A percentile compares a stretch with the other conserved stretches of the same genome.
Conservation (phyloP, 306 rosid genomes). For the Lotus japonicus region DNA sequence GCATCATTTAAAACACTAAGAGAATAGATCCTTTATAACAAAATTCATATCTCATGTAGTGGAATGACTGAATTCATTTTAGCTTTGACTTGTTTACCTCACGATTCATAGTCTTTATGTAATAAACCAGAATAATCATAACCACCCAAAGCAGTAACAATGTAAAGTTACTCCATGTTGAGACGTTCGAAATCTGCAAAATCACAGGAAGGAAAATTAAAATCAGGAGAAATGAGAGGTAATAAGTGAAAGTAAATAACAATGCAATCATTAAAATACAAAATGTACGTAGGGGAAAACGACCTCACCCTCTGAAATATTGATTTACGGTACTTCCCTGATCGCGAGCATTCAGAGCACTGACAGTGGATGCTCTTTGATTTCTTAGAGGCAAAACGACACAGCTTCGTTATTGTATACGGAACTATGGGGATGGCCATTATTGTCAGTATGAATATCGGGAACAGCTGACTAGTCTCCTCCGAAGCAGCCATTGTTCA, state of each 20-base stretch:
- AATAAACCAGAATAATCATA: conserved; percentile 79
- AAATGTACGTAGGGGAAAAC: neutral
- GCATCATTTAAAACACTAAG: neutral
- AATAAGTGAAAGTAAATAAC: neutral
- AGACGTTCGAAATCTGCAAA: conserved; percentile 84
- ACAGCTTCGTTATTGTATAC: conserved; percentile 76
- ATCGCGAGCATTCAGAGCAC: conserved; percentile 74
- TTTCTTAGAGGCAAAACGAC: conserved; percentile 66
- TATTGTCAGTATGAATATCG: conserved; percentile 89
- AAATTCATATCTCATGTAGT: neutral
- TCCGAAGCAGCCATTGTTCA: conserved; percentile 76
- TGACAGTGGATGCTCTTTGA: conserved; percentile 88
- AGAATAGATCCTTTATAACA: neutral
- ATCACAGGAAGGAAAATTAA: neutral
- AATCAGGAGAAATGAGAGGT: neutral
- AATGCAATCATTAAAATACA: neutral
- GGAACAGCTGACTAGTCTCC: conserved; percentile 85
- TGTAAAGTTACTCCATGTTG: conserved; percentile 74
- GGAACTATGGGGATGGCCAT: conserved; percentile 94
- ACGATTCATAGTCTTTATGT: conserved; percentile 71
- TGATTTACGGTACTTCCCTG: conserved; percentile 87
- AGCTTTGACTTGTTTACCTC: conserved; percentile 55
- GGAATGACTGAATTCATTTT: neutral
- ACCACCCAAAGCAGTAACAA: conserved; percentile 75
- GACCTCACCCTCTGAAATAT: conserved; percentile 71